Evolutionary conservation across 306 rosid species (phyloP).

Genomic region (Vigna reflexopilosa): DNA sequence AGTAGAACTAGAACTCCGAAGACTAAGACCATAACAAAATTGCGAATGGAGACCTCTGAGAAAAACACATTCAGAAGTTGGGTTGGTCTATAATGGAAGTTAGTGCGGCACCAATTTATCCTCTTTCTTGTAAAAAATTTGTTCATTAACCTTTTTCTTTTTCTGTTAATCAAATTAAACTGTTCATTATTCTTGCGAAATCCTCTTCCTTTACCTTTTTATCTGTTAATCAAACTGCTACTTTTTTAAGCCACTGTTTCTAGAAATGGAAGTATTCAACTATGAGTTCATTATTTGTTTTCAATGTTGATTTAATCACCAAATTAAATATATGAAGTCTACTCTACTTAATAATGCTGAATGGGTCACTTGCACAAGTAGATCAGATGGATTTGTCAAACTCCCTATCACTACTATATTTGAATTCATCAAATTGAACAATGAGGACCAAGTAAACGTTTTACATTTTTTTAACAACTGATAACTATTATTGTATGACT

Average conservation of each 20-base stretch:
- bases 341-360: constrained; percentile 1
- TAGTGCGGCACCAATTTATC: constrained; percentile 29
- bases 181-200: neutral
- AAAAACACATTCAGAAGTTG: neutral
- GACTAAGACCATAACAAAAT: neutral
- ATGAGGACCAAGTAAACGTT: neutral
- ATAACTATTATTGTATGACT: neutral
- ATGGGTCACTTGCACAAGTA: neutral
- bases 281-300: neutral
- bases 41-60: no score
- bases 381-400: constrained; percentile 8
- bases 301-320: neutral
- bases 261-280: neutral
- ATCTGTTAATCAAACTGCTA: neutral
- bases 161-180: neutral
- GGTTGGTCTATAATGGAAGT: neutral
- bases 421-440: constrained; percentile 16
- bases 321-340: neutral
- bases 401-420: neutral
- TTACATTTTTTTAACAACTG: neutral
- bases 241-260: neutral
- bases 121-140: neutral
- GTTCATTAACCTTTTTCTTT: neutral
- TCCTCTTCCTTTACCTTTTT: neutral
- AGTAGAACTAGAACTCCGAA: neutral